Conservation (phyloP, 2,329 filamentous ascomycete species). For the Rhynchosporium graminicola region DNA sequence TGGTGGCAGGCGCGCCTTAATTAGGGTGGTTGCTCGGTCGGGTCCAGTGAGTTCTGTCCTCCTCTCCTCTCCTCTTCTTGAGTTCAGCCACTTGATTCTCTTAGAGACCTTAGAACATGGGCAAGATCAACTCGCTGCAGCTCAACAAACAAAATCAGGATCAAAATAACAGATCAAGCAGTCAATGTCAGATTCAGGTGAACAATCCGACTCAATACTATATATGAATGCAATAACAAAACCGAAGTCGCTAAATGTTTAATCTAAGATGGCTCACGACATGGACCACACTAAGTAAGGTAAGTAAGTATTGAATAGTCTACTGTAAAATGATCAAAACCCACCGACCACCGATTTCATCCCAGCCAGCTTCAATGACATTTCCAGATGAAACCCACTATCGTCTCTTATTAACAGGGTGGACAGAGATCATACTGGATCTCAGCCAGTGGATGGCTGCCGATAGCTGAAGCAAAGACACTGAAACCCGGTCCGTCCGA, state of each 20-base stretch:
- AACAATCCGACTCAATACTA: background rate
- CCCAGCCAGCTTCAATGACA: background rate
- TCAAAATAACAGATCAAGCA: background rate
- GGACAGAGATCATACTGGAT: background rate
- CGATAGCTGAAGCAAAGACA: conserved; percentile 7
- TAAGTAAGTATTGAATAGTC: no score
- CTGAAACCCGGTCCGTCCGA: conserved; percentile 4
- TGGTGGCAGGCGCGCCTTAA: conserved; percentile 9
- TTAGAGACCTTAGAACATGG: background rate
- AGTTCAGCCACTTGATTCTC: conserved; percentile 1
- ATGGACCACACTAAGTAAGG: no score
- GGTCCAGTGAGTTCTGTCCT: background rate
- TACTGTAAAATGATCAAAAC: background rate
- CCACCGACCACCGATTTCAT: background rate
- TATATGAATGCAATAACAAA: background rate
- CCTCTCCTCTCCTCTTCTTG: background rate
- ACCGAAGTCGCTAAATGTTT: no score
- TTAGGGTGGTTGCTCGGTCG: background rate
- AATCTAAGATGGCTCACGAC: no score
- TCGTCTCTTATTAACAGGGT: conserved; percentile 1
- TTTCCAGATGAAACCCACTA: conserved; percentile 2
- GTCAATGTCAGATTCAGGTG: background rate
- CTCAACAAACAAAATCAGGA: background rate
- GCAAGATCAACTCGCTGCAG: background rate
- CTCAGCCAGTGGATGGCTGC: background rate